Percentiles rank a stretch among this genome's conserved stretches.
Conservation (phyloP, 768 basidiomycete genomes). For the Naganishia friedmannii region DNA sequence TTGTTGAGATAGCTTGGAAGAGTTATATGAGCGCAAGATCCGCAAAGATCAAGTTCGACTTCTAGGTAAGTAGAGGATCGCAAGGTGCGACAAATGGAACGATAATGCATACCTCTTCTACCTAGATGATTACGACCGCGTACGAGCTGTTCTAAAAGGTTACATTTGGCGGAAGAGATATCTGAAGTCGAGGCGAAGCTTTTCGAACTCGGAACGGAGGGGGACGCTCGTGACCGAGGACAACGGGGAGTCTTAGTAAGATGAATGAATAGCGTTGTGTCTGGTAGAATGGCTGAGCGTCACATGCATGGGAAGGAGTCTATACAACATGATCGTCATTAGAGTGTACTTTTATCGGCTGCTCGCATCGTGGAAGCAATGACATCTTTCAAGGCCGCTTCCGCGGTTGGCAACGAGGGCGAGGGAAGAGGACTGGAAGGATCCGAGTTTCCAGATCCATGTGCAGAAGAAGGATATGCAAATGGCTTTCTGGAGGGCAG, state of each 20-base stretch:
- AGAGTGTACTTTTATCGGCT: background rate
- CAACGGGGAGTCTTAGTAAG: too few species aligned
- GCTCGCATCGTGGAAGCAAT: slow-evolving; percentile 2
- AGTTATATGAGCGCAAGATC: background rate
- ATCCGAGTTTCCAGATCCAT: background rate
- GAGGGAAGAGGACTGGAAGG: background rate
- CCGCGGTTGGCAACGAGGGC: slow-evolving; percentile 4
- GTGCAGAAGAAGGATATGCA: background rate
- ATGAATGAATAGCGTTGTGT: background rate
- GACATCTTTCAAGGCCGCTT: slow-evolving; percentile 2
- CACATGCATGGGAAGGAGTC: background rate
- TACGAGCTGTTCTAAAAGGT: background rate
- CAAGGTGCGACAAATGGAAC: background rate
- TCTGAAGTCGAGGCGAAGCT: background rate
- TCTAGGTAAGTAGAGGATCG: background rate
- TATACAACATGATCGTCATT: slow-evolving; percentile 1
- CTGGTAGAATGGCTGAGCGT: background rate
- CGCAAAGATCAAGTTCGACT: slow-evolving; percentile 8
- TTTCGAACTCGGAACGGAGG: too few species aligned
- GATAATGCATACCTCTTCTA: background rate
- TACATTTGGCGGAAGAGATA: slow-evolving; percentile 7
- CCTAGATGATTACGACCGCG: slow-evolving; percentile 12
- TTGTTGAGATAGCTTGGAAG: slow-evolving; percentile 3
- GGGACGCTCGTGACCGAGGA: too few species aligned
- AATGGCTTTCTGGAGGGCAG: background rate